A percentile compares a stretch with the other conserved stretches of the same genome.
phyloP scores from a whole-genome alignment of 1,284 basidiomycete species.

The Xerocomus nothofagi region DNA sequence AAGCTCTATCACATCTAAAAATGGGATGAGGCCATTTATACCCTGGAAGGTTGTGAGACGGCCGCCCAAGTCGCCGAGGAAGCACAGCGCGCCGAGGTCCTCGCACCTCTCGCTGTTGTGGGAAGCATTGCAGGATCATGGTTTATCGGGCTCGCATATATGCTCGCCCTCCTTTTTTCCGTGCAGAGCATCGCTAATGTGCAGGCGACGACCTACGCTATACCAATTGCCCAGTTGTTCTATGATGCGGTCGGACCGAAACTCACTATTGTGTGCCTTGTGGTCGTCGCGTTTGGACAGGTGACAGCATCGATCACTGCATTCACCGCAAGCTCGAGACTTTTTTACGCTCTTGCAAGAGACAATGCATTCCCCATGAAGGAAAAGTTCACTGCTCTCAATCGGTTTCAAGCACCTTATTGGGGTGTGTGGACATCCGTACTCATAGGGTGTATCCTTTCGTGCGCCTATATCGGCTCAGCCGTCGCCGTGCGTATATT shows the following conservation, averaged over 20 bases:
- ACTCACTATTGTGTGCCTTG: slow-evolving; percentile 52
- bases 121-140: slow-evolving; percentile 60
- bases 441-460: slow-evolving; percentile 53
- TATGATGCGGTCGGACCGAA: slow-evolving; percentile 52
- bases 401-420: slow-evolving; percentile 55
- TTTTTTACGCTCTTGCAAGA: slow-evolving; percentile 58
- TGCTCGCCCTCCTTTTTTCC: slow-evolving; percentile 60
- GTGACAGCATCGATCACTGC: slow-evolving; percentile 60
- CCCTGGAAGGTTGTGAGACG: slow-evolving; percentile 63
- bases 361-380: slow-evolving; percentile 53
- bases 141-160: slow-evolving; percentile 57
- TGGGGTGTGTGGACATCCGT: slow-evolving; percentile 58
- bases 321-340: slow-evolving; percentile 56
- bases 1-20: neutral
- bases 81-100: slow-evolving; percentile 53
- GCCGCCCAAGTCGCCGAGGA: slow-evolving; percentile 65
- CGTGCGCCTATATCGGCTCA: slow-evolving; percentile 60
- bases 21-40: slow-evolving; percentile 52
- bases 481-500: slow-evolving; percentile 46
- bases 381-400: slow-evolving; percentile 48
- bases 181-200: slow-evolving; percentile 53
- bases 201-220: slow-evolving; percentile 50
- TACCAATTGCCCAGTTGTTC: slow-evolving; percentile 60
- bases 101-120: slow-evolving; percentile 58
- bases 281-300: slow-evolving; percentile 51